Evolutionary conservation across 495 filamentous ascomycete species (phyloP).

Genomic region (Platismatia glauca): DNA sequence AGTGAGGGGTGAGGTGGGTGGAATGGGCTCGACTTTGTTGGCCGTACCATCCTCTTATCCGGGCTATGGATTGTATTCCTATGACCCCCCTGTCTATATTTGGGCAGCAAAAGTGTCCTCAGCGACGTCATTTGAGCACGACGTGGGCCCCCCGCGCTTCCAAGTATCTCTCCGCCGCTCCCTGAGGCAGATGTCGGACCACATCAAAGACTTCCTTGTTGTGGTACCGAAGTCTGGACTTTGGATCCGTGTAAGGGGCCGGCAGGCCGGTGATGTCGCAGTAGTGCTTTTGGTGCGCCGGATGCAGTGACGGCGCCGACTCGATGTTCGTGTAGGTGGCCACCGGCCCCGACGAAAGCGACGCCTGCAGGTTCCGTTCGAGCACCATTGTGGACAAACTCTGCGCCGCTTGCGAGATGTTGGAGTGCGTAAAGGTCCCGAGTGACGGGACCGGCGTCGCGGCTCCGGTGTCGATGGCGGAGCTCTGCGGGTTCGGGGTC

Average conservation of each 20-base stretch:
- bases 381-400: constrained; percentile 77
- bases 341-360: constrained; percentile 46
- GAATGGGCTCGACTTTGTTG: too few species aligned
- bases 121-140: too few species aligned
- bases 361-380: constrained; percentile 54
- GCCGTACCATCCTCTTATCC: too few species aligned
- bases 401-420: constrained; percentile 74
- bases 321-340: constrained; percentile 95
- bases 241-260: constrained; percentile 85
- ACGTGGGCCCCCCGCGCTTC: too few species aligned
- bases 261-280: constrained; percentile 91
- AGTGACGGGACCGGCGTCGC: constrained; percentile 51
- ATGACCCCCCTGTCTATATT: too few species aligned
- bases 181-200: constrained; percentile 65
- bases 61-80: too few species aligned
- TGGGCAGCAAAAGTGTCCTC: too few species aligned
- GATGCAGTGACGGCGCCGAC: constrained; percentile 70
- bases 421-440: constrained; percentile 41
- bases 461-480: constrained; percentile 38
- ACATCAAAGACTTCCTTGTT: constrained; percentile 81
- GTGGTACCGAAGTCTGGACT: constrained; percentile 82
- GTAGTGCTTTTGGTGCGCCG: constrained; percentile 68
- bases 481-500: constrained; percentile 52
- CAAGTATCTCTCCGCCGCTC: constrained; percentile 52
- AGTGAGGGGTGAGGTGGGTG: neutral